A percentile compares a stretch with the other conserved stretches of the same genome.
These are phyloP conservation scores for Eucalyptus brandiana DNA, from an alignment of 345 rosid genomes.

Conservation along the genomic window DNA sequence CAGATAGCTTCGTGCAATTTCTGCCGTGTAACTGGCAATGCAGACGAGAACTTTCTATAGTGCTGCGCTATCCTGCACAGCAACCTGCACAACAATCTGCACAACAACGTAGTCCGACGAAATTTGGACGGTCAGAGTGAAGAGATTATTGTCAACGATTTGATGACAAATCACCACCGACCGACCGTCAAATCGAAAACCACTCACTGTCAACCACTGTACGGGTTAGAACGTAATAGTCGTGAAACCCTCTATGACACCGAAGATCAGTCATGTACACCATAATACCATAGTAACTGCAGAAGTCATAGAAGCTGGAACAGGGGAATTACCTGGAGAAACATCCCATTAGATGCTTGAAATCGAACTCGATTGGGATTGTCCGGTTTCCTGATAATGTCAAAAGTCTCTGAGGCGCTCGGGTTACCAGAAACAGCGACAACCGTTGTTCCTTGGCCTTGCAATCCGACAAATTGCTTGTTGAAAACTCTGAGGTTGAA, in stretches of 20 bases:
- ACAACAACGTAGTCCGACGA: neutral
- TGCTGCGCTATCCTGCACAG: neutral
- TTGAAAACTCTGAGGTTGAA: neutral
- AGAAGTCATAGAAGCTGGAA: neutral
- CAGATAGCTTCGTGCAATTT: neutral
- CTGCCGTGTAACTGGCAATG: neutral
- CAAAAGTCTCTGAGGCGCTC: neutral
- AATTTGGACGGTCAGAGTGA: neutral
- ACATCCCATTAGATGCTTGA: neutral
- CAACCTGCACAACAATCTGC: neutral
- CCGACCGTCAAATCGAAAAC: neutral
- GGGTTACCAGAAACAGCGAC: neutral
- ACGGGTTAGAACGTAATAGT: neutral
- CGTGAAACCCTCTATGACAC: neutral
- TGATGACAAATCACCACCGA: neutral
- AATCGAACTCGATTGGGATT: neutral
- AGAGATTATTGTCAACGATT: neutral
- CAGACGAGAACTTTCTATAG: neutral
- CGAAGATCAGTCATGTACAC: neutral
- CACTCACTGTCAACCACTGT: neutral
- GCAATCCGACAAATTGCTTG: neutral
- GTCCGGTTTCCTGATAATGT: neutral
- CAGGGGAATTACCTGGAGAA: neutral
- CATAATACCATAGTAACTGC: neutral
- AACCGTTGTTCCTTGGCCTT: neutral